phyloP scores from a whole-genome alignment of 2,329 filamentous ascomycete species.

The Reticulascus tulasneorum region DNA sequence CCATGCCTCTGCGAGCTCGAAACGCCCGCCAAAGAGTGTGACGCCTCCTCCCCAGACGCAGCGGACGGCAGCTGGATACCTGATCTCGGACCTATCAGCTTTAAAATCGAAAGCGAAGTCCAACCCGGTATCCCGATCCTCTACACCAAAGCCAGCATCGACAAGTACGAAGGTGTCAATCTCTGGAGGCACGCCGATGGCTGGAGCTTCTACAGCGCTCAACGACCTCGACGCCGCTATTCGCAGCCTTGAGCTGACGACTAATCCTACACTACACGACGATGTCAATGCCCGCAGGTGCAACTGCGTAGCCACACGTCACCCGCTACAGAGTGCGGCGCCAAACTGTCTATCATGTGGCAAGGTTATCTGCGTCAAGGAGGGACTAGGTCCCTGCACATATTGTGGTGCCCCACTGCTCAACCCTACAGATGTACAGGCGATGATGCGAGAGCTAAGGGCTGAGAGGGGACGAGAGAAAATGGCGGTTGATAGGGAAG shows the following conservation, averaged over 20 bases:
- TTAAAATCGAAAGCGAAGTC: constrained; percentile 57
- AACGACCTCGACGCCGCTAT: constrained; percentile 77
- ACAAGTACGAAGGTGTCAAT: constrained; percentile 65
- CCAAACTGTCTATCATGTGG: constrained; percentile 92
- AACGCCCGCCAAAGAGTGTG: constrained; percentile 18
- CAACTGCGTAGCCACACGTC: constrained; percentile 81
- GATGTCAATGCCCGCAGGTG: constrained; percentile 64
- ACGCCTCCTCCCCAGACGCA: constrained; percentile 28
- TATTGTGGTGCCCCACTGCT: constrained; percentile 78
- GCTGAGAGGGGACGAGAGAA: constrained; percentile 84
- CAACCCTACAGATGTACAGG: constrained; percentile 68
- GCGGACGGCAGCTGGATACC: constrained; percentile 68
- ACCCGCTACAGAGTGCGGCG: constrained; percentile 83
- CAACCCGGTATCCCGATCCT: constrained; percentile 46
- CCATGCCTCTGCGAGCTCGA: constrained; percentile 32
- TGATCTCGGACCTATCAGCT: constrained; percentile 71
- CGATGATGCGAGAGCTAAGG: constrained; percentile 78
- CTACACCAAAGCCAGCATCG: constrained; percentile 48
- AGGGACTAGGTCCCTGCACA: constrained; percentile 90
- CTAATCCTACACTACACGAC: constrained; percentile 68
- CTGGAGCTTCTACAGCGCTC: constrained; percentile 71
- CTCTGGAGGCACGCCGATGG: constrained; percentile 75
- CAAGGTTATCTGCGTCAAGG: constrained; percentile 91
- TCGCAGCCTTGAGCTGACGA: constrained; percentile 82
- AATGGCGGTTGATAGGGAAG: constrained; percentile 74